Base-by-base conservation (phyloP, 805 yeast species). In the Wickerhamomyces chambardii region DNA sequence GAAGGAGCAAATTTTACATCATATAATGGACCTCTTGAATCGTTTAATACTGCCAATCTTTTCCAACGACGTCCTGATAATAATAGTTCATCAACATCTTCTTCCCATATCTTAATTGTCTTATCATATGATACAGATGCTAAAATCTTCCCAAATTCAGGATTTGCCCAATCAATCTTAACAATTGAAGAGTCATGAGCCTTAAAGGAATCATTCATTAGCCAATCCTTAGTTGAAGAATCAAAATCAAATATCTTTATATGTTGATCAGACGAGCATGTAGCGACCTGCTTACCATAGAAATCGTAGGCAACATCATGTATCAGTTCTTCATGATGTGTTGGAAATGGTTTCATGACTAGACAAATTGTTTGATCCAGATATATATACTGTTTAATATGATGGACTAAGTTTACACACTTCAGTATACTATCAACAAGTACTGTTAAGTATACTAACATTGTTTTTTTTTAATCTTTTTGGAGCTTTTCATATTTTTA, bases 231-330 rank as follows among this genome's bases (percentile, higher is more conserved):
- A 2, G 80, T 68, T 19, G 69, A 61, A 14, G 76, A 58, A 46
- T 80, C 84, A 25, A 82, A 63, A 52, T 84, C 90, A 55, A 87
- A 92, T 24, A 92, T 89, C 50, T 86, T 85, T 42, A 92, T 73
- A 50, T 85, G 95, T 50, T 89, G 96, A 59, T 92, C 98, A 0
- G 95, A 84, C 4, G 96, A 85, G 40, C 95, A 89, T 0, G 97
- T 90, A 3, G 97, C 98, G 37, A 92, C 66, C 41, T 87, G 84
- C 36, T 78, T 75, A 2, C 98, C 97, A 53, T 90, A 90, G 59
- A 82, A 90, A 58, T 92, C 95, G 58, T 89, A 92, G 16, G 85
- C 78, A 17, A 89, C 76, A 50, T 89, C 96, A 46, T 89, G 94
- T 31, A 90, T 77, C 36, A 90, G 68, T 56, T 92, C 98, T 49